Base-by-base conservation (phyloP, 306 rosid genomes). In the Cucumis cinereus region DNA sequence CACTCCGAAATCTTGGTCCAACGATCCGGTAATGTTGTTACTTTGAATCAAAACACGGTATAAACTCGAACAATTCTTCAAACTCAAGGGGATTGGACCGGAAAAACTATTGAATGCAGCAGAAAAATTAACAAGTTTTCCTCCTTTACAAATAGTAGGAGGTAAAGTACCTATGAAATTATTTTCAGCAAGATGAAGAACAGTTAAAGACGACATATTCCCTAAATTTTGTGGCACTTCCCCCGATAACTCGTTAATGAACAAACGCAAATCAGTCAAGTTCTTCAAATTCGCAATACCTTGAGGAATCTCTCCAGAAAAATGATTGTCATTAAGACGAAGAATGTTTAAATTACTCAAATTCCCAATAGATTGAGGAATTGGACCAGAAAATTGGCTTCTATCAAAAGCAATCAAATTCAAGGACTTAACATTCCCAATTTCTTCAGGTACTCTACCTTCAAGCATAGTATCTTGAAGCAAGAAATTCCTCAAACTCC, bases 151-250 rank as follows among this genome's bases (percentile, higher is more conserved):
- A 10, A 86, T 77, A 73, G 83, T 75, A 28, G 86, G 89, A 23
- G 90, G 93, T 38, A 89, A 81, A 30, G 72, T 77, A 61, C 93
- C 93, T 8, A 38, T 41, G 58, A 86, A 89, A 77, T 85, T 89
- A 70, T 89, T 89, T 59, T 78, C 78, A 61, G 90, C 93, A 43
- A 89, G 83, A 78, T 83, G 89, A 35, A 89, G 77, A 14, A 74
- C 84, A 73, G 68, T 10, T 40, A 89, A 83, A 1, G 89, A 78
- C 5, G 93, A 86, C 41, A 77, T 56, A 76, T 86, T 89, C 20
- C 93, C 93, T 0, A 86, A 54, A 45, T 80, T 86, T 15, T 10
- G 81, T 0, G 92, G 92, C n/a, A 89, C 89, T 0, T 78, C 36
- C 16, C 90, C 90, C 11, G 83, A 81, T 0, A 86, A 80, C n/a